Base-by-base conservation (phyloP, 805 yeast species). In the Gaillardinia entomophila region DNA sequence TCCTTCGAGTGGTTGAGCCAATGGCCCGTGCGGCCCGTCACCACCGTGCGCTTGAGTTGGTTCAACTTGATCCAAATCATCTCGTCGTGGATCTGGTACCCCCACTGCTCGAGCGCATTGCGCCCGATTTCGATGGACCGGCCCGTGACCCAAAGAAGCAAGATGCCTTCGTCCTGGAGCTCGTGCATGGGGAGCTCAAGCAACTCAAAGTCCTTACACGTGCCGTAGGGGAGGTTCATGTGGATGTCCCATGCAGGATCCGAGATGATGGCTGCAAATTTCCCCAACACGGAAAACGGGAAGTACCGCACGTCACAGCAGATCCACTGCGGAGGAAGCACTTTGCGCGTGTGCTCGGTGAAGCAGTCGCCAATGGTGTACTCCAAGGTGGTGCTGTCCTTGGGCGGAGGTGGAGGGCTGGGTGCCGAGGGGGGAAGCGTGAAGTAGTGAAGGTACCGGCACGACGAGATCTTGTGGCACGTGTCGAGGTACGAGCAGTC, bases 231-330 rank as follows among this genome's bases (percentile, higher is more conserved):
- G 37, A 76, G 55, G 34, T 83, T 82, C 89, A 85, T 88, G 59
- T 89, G 96, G 41, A 89, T 89, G 42, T 87, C 89, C 97, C 97
- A 89, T 6, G 96, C 92, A 3, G 96, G 96, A 55, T 89, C 97
- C 0, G 95, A 90, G 34, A 90, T 75, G 10, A 89, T 77, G 3
- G 80, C 87, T 25, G 72, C 88, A 60, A 84, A 84, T 58, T 82
- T 78, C 2, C 97, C 96, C 35, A 89, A 57, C 5, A 75, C 60
- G 15, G 53, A 60, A 46, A 90, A 78, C 43, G 90, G 88, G 35
- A 89, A 66, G 31, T 72, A 66, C 22, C 87, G 66, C 13, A 89
- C 79, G 57, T 89, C 96, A 54, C 95, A 86, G 35, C 76, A 74
- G 38, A 89, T 84, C 92, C 94, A 85, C 58, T 88, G 97, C 1